phyloP scores from a whole-genome alignment of 1,139 yeast genomes.

The Protomyces inouyei region DNA sequence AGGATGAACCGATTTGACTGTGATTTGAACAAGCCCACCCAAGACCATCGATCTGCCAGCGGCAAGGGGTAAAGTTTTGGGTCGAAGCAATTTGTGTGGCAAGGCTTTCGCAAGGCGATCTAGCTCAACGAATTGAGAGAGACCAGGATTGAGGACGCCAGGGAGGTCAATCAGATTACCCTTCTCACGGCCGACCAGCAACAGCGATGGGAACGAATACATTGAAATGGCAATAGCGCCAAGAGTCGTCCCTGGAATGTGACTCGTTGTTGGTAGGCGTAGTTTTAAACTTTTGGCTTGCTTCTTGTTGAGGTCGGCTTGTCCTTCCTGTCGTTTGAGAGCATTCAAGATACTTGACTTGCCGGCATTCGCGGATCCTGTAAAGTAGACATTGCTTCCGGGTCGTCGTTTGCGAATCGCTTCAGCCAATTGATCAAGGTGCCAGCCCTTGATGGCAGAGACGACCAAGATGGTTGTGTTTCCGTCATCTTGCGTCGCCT shows the following conservation, averaged over 20 bases:
- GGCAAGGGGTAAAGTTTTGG: not conserved
- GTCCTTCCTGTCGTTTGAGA: not conserved
- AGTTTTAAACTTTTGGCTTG: not conserved
- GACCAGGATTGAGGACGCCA: slow-evolving; percentile 15
- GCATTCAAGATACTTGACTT: slow-evolving; percentile 13
- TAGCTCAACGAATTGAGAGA: not conserved
- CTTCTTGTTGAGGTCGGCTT: not conserved
- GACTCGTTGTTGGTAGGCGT: slow-evolving; percentile 4
- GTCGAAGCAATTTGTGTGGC: slow-evolving; percentile 17
- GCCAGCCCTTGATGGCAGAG: slow-evolving; percentile 19
- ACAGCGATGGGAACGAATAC: slow-evolving; percentile 4
- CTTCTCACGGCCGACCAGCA: slow-evolving; percentile 5
- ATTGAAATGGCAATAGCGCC: slow-evolving; percentile 11
- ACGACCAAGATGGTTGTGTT: slow-evolving; percentile 2
- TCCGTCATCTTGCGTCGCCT: not conserved
- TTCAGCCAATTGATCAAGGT: slow-evolving; percentile 4
- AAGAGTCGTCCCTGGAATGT: slow-evolving; percentile 20
- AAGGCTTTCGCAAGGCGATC: not conserved
- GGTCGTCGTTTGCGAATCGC: slow-evolving; percentile 9
- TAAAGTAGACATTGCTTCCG: slow-evolving; percentile 17
- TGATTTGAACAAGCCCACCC: slow-evolving; percentile 10
- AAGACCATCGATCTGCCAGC: slow-evolving; percentile 4
- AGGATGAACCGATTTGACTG: not conserved
- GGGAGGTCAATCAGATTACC: slow-evolving; percentile 20
- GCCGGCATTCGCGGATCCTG: slow-evolving; percentile 24